A percentile compares a stretch with the other conserved stretches of the same genome.
Conservation (phyloP, 106 monocot genomes). For the Narthecium ossifragum region DNA sequence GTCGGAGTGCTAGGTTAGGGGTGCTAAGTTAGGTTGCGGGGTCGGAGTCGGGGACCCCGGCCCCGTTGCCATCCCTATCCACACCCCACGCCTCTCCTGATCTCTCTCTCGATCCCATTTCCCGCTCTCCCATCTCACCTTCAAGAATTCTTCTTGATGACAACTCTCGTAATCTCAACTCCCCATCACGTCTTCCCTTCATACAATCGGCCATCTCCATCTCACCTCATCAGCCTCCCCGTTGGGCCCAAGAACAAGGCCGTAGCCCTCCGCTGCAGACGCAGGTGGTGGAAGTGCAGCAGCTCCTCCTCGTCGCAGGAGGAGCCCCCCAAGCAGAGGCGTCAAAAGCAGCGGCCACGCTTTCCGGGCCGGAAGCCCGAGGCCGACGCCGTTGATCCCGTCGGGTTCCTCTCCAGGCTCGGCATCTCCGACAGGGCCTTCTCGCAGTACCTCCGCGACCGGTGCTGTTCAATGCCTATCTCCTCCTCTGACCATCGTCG, state of each 20-base stretch:
- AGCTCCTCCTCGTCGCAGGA: not conserved
- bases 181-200: not conserved
- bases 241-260: not conserved
- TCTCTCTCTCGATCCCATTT: not conserved
- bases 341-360: not conserved
- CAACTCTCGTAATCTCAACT: not conserved
- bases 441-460: constrained; percentile 55
- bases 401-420: constrained; percentile 48
- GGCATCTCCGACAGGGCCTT: constrained; percentile 57
- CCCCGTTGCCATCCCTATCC: not conserved
- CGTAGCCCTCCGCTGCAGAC: not conserved
- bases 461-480: constrained; percentile 13
- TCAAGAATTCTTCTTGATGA: not conserved
- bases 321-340: not conserved
- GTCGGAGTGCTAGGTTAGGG: no score
- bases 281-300: not conserved
- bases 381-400: constrained; percentile 34
- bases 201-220: not conserved
- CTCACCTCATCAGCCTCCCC: not conserved
- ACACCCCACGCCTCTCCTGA: not conserved
- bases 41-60: not conserved
- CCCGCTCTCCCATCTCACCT: not conserved
- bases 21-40: no score
- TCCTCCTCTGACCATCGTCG: not conserved
- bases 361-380: not conserved